These are phyloP conservation scores for Penicillium coprophilum DNA, from an alignment of 495 filamentous ascomycete species.

Conservation along the genomic window DNA sequence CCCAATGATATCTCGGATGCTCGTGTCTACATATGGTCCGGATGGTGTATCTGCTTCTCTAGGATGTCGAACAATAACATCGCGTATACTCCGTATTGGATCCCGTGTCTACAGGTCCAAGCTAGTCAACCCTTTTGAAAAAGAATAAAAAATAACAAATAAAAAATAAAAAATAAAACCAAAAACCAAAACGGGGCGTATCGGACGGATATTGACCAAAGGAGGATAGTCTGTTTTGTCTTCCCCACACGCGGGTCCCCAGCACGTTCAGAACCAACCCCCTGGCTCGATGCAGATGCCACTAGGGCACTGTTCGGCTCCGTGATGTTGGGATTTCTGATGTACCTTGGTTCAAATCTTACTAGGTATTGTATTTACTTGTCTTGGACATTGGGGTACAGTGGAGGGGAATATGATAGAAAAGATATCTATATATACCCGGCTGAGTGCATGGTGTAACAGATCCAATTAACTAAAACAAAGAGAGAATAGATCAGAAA, in stretches of 20 bases:
- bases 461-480: not conserved
- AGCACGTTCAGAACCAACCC: conserved; percentile 14
- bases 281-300: conserved; percentile 5
- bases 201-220: not conserved
- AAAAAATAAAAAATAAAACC: not conserved
- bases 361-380: not conserved
- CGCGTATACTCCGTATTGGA: conserved; percentile 2
- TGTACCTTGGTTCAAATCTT: not conserved
- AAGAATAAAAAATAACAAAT: no score
- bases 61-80: not conserved
- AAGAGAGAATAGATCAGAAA: not conserved
- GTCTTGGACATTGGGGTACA: no score
- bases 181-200: conserved; percentile 1
- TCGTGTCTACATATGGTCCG: no score
- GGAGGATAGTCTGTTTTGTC: not conserved
- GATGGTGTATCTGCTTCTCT: no score
- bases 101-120: not conserved
- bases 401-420: conserved; percentile 2
- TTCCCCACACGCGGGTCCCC: conserved; percentile 5
- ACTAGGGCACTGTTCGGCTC: conserved; percentile 17
- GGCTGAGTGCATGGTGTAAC: not conserved
- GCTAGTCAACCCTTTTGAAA: not conserved
- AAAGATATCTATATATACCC: no score
- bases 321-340: conserved; percentile 12
- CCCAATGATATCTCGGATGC: no score